Evolutionary conservation across 257 asterid species (phyloP), one percentile per base, ranked within the genome.

Genomic region (Oldenlandia corymbosa): DNA sequence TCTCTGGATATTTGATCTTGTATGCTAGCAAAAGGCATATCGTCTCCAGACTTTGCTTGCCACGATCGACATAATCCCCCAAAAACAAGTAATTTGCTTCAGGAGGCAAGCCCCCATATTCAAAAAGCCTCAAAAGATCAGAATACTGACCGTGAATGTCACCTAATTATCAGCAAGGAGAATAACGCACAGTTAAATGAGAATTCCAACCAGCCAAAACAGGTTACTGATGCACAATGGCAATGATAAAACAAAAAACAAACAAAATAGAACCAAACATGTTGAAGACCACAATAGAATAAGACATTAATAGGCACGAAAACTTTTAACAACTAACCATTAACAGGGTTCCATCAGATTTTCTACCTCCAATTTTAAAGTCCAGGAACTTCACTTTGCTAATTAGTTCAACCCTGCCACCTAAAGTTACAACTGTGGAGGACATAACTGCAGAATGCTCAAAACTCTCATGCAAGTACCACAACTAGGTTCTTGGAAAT

Each of bases 81-180:
- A 75, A 60, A 66, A 75, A 75, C 48, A 75, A 65, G 5, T 75
- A 75, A 65, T 75, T 75, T 13, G 79, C 67, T 61, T 66, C 67
- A 10, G 79, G 79, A 5, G 76, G 79, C 18, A 75, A 66, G 24
- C 79, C 79, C 23, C 79, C 79, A 48, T 75, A 75, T 58, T 75
- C 79, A 20, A 75, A 75, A 30, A 75, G 76, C 43, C 76, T 72
- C 54, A 75, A 55, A 20, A 75, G 79, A 70, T 75, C 79, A 39
- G 79, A 75, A 67, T 75, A 75, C 59, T 75, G 79, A 50, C 79
- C 79, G 66, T 75, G 79, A 66, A 75, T 75, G 36, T 75, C 79
- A 66, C 79, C 79, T 75, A 48, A 43, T 64, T 26, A 18, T 48
- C 56, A 43, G 14, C 31, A 48, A 56, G 49, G 46, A 51, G 34